Evolutionary conservation across 345 rosid genomes (phyloP), one percentile per base, ranked within the genome.

Genomic region (Bruguiera gymnorhiza): DNA sequence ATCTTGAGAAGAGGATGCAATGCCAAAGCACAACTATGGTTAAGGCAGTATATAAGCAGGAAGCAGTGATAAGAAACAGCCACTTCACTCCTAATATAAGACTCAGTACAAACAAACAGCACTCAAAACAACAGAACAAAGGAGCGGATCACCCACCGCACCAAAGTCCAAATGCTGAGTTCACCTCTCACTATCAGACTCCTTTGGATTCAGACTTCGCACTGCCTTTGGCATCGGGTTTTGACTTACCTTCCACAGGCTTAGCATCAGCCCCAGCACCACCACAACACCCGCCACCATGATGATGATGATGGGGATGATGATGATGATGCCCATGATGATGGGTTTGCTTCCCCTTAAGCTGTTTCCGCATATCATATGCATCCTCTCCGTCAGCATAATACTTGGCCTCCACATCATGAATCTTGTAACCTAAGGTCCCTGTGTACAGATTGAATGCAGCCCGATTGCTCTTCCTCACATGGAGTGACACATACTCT

Each of bases 321-420:
- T 51, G 73, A 34, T 77, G 83, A 37, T 67, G 75, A 31, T 87
- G 98, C 7, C 81, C 77, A 0, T 89, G 96, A 8, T 84, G 90
- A 71, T 89, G 93, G 72, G 21, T 81, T 65, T 84, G 96, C 82
- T 87, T 92, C 74, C 80, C 98, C 84, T 92, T 95, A 58, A 95
- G 87, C 78, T 90, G 84, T 84, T 95, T 95, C 72, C 98, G 75
- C 99, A 95, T 95, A 55, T 95, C 99, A 76, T 92, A 95, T 9
- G 99, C 99, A 63, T 95, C 99, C 83, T 95, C 99, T 32, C 99
- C 99, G 70, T 95, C 99, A 0, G 99, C 99, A 67, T 95, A 95
- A 73, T 95, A 95, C 83, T 95, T 92, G 0, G 99, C 98, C 81
- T 94, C 98, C 39, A 94, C 83, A 65, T 94, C 98, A 67, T 94